Conservation (phyloP, 805 yeast genomes). For the Wickerhamiella allomyrinae region DNA sequence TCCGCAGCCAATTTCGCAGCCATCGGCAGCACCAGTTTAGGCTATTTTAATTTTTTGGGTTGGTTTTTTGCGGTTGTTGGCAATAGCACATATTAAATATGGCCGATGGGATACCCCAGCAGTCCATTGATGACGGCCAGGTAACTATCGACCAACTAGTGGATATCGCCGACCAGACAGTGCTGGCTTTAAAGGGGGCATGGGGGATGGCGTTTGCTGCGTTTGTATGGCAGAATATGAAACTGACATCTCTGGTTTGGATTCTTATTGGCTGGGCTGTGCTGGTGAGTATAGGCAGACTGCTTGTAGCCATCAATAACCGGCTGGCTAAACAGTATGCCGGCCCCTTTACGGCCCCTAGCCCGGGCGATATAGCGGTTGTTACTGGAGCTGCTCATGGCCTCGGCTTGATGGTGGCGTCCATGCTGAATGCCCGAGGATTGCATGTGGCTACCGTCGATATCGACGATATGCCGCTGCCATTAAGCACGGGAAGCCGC, state of each 20-base stretch:
- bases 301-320: not conserved
- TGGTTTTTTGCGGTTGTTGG: too few relatives aligned
- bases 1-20: too few relatives aligned
- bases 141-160: conserved; percentile 7
- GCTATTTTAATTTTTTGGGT: too few relatives aligned
- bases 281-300: not conserved
- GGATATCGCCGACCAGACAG: conserved; percentile 5
- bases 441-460: conserved; percentile 13
- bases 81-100: too few relatives aligned
- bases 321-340: not conserved
- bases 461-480: conserved; percentile 7
- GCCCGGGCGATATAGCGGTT: conserved; percentile 7
- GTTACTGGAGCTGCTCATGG: conserved; percentile 20
- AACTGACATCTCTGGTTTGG: not conserved
- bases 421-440: conserved; percentile 11
- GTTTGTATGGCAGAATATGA: not conserved
- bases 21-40: too few relatives aligned
- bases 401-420: conserved; percentile 17
- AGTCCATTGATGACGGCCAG: too few relatives aligned
- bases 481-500: conserved; percentile 4
- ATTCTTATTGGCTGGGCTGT: conserved; percentile 1
- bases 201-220: conserved; percentile 6
- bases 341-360: not conserved
- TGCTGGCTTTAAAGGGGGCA: conserved; percentile 6
- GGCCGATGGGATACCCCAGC: too few relatives aligned